Evolutionary conservation across 768 basidiomycete genomes (phyloP).

Genomic region (Rickenella mellea): DNA sequence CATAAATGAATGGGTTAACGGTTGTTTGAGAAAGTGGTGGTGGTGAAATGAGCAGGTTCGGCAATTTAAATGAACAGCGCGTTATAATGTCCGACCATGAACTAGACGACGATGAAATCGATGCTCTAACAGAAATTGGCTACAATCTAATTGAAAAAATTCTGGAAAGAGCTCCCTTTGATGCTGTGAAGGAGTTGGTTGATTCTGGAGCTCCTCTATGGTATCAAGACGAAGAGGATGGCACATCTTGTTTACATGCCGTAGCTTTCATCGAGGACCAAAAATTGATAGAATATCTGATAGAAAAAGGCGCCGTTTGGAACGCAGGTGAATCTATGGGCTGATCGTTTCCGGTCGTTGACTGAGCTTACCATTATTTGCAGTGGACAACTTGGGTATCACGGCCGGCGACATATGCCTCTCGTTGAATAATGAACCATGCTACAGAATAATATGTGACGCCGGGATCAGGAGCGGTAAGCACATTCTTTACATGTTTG

Average conservation of each 20-base stretch:
- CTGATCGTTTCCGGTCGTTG: slow-evolving; percentile 2
- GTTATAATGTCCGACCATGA: slow-evolving; percentile 13
- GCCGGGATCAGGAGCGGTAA: slow-evolving; percentile 86
- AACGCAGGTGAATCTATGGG: slow-evolving; percentile 53
- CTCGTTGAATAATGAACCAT: slow-evolving; percentile 68
- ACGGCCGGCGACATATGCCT: slow-evolving; percentile 89
- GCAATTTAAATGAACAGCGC: too few species aligned
- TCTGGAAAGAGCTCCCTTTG: slow-evolving; percentile 34
- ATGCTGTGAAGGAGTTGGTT: slow-evolving; percentile 39
- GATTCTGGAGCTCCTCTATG: slow-evolving; percentile 72
- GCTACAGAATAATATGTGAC: slow-evolving; percentile 77
- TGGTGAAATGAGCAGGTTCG: too few species aligned
- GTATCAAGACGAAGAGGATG: slow-evolving; percentile 78
- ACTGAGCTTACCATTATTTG: neutral
- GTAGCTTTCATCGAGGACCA: slow-evolving; percentile 67
- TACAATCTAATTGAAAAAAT: slow-evolving; percentile 51
- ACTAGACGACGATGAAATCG: slow-evolving; percentile 26
- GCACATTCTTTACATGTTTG: slow-evolving; percentile 9
- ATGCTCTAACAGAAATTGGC: slow-evolving; percentile 44
- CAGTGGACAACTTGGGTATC: slow-evolving; percentile 69
- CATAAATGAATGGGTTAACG: too few species aligned
- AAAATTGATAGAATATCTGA: slow-evolving; percentile 52
- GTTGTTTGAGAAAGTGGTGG: too few species aligned
- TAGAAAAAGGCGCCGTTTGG: slow-evolving; percentile 86
- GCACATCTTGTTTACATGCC: slow-evolving; percentile 79